Base-by-base conservation (phyloP, 371 early-diverging fungal species). In the Rhizopus delemar region DNA sequence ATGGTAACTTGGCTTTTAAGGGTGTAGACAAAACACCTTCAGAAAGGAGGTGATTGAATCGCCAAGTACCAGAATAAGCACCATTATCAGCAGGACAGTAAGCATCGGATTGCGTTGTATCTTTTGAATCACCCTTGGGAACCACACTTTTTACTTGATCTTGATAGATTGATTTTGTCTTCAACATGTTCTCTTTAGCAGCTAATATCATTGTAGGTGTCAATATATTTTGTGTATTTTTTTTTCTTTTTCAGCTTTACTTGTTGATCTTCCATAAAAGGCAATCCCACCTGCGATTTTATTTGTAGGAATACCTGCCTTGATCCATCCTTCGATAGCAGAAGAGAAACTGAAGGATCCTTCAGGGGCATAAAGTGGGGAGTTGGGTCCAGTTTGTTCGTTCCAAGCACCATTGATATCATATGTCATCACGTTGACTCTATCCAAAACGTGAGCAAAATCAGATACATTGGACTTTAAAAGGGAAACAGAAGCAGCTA, bases 241-340 rank as follows among this genome's bases (percentile, higher is more conserved):
- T 22, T 22, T 22, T 22, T 22, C 22, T 22, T 22, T 22, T 22
- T 22, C 22, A 34, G 3, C 43, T 64, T 63, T 59, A 73, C 73
- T 66, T 15, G 72, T 62, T n/a, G 87, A 74, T 46, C 86, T 81
- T 13, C 90, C 92, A 53, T 87, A 84, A 66, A 87, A 87, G 0
- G 88, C 76, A 29, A 84, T 61, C 29, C 91, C 91, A 16, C 79
- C 75, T 0, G 80, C 77, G 5, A 90, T 53, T 61, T 90, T 86
- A 39, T 63, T 63, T 3, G 73, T 62, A 11, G 87, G 85, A 60
- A 84, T 78, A 31, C 85, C 86, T 50, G 85, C 81, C 13, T 58
- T 46, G 5, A 68, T 73, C 88, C 87, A 88, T 8, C 63, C 50
- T 12, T 77, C 63, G 22, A 89, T 68, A n/a, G 77, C 71, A 32